Evolutionary conservation across 768 basidiomycete genomes (phyloP).

Genomic region (Russula abietina): DNA sequence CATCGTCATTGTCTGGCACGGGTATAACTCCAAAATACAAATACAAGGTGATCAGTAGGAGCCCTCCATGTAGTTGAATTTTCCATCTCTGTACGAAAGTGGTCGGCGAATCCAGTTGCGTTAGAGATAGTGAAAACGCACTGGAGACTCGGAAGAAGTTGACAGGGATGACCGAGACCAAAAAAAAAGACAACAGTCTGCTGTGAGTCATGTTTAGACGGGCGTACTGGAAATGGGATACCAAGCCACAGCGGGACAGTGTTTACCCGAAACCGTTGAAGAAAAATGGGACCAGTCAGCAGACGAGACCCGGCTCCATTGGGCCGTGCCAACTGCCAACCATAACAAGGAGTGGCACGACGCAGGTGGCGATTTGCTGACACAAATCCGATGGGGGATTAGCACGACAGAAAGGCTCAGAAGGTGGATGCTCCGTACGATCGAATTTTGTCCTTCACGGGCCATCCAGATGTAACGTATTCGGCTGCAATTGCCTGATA

Average conservation of each 20-base stretch:
- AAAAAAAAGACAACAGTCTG: conserved; percentile 82
- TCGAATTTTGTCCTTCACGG: conserved; percentile 71
- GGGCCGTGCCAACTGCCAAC: conserved; percentile 75
- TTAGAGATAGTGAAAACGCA: conserved; percentile 31
- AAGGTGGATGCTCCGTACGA: conserved; percentile 42
- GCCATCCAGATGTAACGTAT: conserved; percentile 90
- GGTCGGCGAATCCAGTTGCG: background rate
- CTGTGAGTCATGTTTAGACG: conserved; percentile 7
- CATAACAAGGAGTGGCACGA: conserved; percentile 82
- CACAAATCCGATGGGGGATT: background rate
- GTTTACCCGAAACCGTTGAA: conserved; percentile 75
- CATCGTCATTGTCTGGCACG: too few species aligned
- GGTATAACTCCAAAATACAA: too few species aligned
- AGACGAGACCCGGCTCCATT: conserved; percentile 5
- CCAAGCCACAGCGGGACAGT: background rate
- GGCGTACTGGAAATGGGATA: background rate
- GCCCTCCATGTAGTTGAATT: conserved; percentile 91
- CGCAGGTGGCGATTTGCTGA: conserved; percentile 82
- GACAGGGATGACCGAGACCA: conserved; percentile 82
- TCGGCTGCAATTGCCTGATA: conserved; percentile 74
- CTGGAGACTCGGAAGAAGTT: conserved; percentile 79
- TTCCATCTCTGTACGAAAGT: conserved; percentile 54
- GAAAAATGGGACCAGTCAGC: conserved; percentile 55
- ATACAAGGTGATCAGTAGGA: conserved; percentile 71
- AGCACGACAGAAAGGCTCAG: background rate